phyloP scores from a whole-genome alignment of 2,329 filamentous ascomycete genomes.

The Macrophomina phaseolina region DNA sequence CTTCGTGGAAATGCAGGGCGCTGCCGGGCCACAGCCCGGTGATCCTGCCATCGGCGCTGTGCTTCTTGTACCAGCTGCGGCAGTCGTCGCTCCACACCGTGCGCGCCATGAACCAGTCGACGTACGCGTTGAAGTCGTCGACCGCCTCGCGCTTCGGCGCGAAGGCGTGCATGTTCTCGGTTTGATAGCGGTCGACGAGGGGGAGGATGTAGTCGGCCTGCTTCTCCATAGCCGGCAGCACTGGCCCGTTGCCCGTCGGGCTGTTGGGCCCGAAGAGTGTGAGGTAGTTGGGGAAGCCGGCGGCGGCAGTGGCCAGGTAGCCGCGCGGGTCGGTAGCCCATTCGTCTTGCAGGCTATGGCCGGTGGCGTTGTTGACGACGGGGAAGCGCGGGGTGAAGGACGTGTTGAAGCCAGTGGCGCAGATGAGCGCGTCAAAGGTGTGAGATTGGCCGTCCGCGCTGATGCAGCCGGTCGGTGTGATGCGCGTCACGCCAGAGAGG shows the following conservation, averaged over 20 bases:
- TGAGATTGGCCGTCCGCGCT: constrained; percentile 34
- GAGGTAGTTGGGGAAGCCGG: constrained; percentile 54
- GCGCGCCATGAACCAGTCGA: constrained; percentile 43
- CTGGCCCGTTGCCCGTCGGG: constrained; percentile 49
- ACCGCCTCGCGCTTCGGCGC: constrained; percentile 55
- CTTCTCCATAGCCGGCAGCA: constrained; percentile 49
- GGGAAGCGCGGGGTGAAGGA: constrained; percentile 40
- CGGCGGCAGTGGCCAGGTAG: constrained; percentile 54
- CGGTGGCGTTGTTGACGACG: constrained; percentile 44
- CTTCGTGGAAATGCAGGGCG: constrained; percentile 46
- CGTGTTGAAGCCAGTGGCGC: constrained; percentile 43
- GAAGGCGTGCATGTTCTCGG: constrained; percentile 53
- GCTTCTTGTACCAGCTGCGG: constrained; percentile 50
- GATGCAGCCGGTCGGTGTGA: constrained; percentile 38
- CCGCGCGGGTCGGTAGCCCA: constrained; percentile 49
- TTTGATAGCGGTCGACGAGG: constrained; percentile 58
- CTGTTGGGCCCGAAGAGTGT: constrained; percentile 47
- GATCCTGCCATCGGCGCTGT: constrained; percentile 43
- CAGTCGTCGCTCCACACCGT: constrained; percentile 43
- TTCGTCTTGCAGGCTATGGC: constrained; percentile 50
- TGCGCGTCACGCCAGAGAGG: constrained; percentile 34
- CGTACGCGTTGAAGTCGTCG: constrained; percentile 57
- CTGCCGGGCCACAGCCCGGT: constrained; percentile 49
- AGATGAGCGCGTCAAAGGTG: constrained; percentile 40
- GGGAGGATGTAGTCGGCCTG: constrained; percentile 50